Evolutionary conservation across 2,329 filamentous ascomycete genomes (phyloP).

Genomic region (Colletotrichum horii): DNA sequence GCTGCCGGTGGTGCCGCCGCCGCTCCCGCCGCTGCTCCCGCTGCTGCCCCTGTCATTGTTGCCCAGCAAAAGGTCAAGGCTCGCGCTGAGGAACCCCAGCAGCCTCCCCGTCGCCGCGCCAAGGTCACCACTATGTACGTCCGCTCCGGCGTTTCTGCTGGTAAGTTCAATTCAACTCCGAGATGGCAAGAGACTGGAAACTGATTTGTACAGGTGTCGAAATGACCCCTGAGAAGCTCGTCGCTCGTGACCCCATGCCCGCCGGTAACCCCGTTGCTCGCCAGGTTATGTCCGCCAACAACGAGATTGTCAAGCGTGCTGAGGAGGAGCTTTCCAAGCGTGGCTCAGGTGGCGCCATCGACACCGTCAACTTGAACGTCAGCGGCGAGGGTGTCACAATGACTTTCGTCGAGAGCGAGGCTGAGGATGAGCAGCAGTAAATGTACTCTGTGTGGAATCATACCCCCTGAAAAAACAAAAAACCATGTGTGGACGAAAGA

Average conservation of each 20-base stretch:
- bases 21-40: not conserved
- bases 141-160: constrained; percentile 45
- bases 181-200: not conserved
- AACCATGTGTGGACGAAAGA: not conserved
- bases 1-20: constrained; percentile 7
- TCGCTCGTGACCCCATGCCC: constrained; percentile 10
- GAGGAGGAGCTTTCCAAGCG: constrained; percentile 19
- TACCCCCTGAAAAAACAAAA: not conserved
- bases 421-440: constrained; percentile 34
- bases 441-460: not conserved
- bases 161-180: constrained; percentile 34
- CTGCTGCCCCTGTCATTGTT: not conserved
- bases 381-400: constrained; percentile 50
- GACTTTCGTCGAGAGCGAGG: constrained; percentile 50
- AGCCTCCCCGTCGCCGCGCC: constrained; percentile 38
- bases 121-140: constrained; percentile 54
- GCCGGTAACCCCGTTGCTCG: constrained; percentile 3
- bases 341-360: constrained; percentile 33
- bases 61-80: constrained; percentile 18
- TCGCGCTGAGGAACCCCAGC: constrained; percentile 12
- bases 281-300: not conserved
- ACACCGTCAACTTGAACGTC: constrained; percentile 50
- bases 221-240: constrained; percentile 15
- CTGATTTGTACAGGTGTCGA: constrained; percentile 9
- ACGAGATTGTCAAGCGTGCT: constrained; percentile 14